Evolutionary conservation across 305 asterid species (phyloP).

Genomic region (Solanum hybrid): DNA sequence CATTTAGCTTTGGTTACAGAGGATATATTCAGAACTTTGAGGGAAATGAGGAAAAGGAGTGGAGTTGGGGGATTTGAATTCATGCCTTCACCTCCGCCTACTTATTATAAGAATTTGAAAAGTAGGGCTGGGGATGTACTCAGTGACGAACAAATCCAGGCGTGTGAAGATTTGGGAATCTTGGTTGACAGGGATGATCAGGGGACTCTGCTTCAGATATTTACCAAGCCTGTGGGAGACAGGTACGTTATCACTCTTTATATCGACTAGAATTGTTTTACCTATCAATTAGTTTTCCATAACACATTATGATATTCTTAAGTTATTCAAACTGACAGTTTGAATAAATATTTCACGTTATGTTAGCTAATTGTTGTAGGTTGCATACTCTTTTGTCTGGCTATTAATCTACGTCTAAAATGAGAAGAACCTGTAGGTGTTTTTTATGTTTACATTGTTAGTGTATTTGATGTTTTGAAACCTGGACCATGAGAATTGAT

Average conservation of each 20-base stretch:
- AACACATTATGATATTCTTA: not conserved
- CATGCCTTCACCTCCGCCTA: conserved; percentile 84
- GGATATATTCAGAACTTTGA: conserved; percentile 63
- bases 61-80: conserved; percentile 84
- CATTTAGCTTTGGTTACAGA: conserved; percentile 72
- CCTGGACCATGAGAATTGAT: not conserved
- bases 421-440: not conserved
- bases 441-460: not conserved
- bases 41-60: conserved; percentile 87
- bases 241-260: conserved; percentile 36
- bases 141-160: conserved; percentile 63
- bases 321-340: not conserved
- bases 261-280: not conserved
- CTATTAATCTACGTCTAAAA: not conserved
- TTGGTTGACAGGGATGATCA: conserved; percentile 94
- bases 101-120: conserved; percentile 68
- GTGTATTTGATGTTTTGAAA: not conserved
- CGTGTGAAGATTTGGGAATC: conserved; percentile 82
- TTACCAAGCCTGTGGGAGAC: conserved; percentile 92
- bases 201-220: conserved; percentile 91
- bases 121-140: conserved; percentile 59
- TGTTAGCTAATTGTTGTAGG: not conserved
- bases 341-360: not conserved
- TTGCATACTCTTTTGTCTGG: not conserved
- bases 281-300: not conserved